Evolutionary conservation across 768 basidiomycete genomes (phyloP), one percentile per base, ranked within the genome.

Genomic region (Leccinum incarnatum): DNA sequence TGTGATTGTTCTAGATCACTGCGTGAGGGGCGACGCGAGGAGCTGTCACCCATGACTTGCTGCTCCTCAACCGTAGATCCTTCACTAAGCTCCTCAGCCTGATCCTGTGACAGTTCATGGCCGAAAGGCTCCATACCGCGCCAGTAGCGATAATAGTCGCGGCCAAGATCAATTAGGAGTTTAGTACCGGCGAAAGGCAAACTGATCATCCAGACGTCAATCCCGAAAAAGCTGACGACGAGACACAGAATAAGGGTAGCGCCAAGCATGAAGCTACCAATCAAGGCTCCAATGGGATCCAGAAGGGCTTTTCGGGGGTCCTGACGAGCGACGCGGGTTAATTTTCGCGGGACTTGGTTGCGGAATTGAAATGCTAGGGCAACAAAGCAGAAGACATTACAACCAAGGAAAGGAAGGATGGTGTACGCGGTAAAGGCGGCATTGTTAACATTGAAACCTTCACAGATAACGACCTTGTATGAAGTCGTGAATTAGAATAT

Each of bases 141-240:
- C 0, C 61, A 61, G 61, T 69, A 76, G 21, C 79, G 76, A 67
- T 82, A 83, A 64, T 81, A 74, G 67, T 87, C 85, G 83, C 84
- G 82, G 47, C 68, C 67, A 27, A 82, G 46, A 67, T 98, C 94
- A 51, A 87, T 84, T 5, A 81, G 36, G 37, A 95, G 79, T 73
- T 93, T 94, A 54, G 83, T 70, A 0, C 79, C 69, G 0, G 92
- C 93, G 50, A 93, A 93, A 0, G 95, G 93, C 11, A 93, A 79
- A 4, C 84, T 89, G 50, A 96, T 89, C 74, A 81, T 84, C 89
- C 91, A 94, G 3, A 92, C 89, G 54, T 92, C 88, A 17, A 92
- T 78, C 49, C 84, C 80, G 62, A 89, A 78, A 70, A 88, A 91
- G 68, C 87, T 89, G 60, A 88, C 84, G 5, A 86, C 84, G 54